A percentile compares a stretch with the other conserved stretches of the same genome.
These are phyloP conservation scores for Pythium utonaiense DNA, from an alignment of 352 stramenopile species.

Conservation along the genomic window DNA sequence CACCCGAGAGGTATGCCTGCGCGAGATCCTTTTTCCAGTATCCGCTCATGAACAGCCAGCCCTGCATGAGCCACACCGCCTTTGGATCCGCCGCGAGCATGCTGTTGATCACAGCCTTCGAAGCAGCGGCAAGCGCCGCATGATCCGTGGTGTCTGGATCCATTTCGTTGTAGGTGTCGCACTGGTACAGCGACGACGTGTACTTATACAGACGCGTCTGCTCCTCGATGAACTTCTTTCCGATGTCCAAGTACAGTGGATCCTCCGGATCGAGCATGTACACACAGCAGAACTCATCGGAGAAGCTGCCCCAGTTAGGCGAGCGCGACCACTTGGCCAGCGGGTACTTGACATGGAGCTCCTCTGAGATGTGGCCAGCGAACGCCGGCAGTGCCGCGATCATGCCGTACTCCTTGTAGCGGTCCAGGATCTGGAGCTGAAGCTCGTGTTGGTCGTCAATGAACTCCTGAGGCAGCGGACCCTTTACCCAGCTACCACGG, in stretches of 20 bases:
- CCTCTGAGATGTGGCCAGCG: slow-evolving; percentile 83
- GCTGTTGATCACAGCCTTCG: slow-evolving; percentile 66
- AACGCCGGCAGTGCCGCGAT: slow-evolving; percentile 89
- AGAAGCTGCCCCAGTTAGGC: slow-evolving; percentile 76
- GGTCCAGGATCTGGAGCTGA: slow-evolving; percentile 76
- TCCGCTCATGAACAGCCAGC: slow-evolving; percentile 70
- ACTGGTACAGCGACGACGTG: slow-evolving; percentile 77
- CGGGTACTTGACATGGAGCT: slow-evolving; percentile 67
- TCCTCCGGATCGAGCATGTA: slow-evolving; percentile 83
- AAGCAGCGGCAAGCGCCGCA: slow-evolving; percentile 40
- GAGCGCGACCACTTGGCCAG: slow-evolving; percentile 77
- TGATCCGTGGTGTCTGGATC: slow-evolving; percentile 62
- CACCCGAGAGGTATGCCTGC: slow-evolving; percentile 35
- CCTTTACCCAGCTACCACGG: slow-evolving; percentile 80
- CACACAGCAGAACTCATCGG: slow-evolving; percentile 78
- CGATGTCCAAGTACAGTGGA: slow-evolving; percentile 79
- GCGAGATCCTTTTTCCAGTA: slow-evolving; percentile 71
- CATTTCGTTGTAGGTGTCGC: slow-evolving; percentile 85
- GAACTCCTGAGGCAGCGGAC: slow-evolving; percentile 76
- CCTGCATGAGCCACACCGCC: slow-evolving; percentile 83
- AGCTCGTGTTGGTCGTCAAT: slow-evolving; percentile 81
- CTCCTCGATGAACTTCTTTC: slow-evolving; percentile 70
- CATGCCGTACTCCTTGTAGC: slow-evolving; percentile 88
- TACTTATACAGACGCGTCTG: slow-evolving; percentile 63
- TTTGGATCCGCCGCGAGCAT: slow-evolving; percentile 67